Conservation (phyloP, 2,329 filamentous ascomycete species). For the Blastomyces gilchristii region DNA sequence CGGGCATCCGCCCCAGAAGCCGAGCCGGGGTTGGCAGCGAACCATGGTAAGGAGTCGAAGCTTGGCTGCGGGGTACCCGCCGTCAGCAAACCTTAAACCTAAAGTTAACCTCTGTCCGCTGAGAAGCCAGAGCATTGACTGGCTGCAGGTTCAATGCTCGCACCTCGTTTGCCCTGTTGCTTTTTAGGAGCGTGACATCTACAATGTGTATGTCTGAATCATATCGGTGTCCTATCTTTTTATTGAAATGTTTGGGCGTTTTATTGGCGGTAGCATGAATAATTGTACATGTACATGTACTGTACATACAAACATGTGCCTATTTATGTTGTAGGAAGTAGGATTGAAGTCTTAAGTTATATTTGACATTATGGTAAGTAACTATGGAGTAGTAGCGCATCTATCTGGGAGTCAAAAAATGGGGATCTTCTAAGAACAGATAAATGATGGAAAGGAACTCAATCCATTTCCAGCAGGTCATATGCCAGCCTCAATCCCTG, state of each 20-base stretch:
- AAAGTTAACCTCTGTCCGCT: neutral
- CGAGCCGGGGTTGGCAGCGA: too few species aligned
- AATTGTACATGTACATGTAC: too few species aligned
- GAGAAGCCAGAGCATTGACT: neutral
- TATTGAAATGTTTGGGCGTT: too few species aligned
- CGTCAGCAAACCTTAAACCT: neutral
- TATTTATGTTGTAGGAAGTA: neutral
- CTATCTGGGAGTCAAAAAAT: neutral
- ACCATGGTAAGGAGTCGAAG: neutral
- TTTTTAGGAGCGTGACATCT: too few species aligned
- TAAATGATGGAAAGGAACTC: neutral
- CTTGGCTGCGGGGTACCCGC: neutral
- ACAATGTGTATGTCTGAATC: too few species aligned
- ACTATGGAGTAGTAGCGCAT: neutral
- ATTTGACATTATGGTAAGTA: neutral
- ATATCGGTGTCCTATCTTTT: too few species aligned
- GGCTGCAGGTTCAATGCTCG: neutral
- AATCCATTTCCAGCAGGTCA: neutral
- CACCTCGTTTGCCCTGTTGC: too few species aligned
- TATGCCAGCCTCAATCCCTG: neutral
- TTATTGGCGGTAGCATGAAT: too few species aligned
- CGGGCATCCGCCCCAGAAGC: too few species aligned
- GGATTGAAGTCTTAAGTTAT: neutral
- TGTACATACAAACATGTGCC: too few species aligned
- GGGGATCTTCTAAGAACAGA: neutral